These are phyloP conservation scores for Ogataea paradorogensis DNA, from an alignment of 805 yeast species.

Conservation along the genomic window DNA sequence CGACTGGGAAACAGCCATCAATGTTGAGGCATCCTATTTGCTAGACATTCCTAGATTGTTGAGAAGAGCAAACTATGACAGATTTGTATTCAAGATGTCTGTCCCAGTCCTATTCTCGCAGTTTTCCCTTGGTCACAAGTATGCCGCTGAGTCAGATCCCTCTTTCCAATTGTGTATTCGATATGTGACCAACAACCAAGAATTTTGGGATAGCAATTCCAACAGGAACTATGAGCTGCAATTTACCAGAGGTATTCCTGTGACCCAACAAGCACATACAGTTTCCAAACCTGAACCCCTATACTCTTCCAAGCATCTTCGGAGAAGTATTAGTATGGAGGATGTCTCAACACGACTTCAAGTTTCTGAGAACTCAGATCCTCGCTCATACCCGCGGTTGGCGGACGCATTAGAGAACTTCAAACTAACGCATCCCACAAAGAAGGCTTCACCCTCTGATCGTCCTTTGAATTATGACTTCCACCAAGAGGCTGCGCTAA, in stretches of 20 bases:
- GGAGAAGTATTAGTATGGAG: constrained; percentile 27
- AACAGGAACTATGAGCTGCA: constrained; percentile 54
- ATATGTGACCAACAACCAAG: constrained; percentile 46
- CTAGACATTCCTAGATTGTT: constrained; percentile 53
- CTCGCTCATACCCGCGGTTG: constrained; percentile 1
- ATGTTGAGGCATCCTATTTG: constrained; percentile 60
- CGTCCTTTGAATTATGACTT: constrained; percentile 2
- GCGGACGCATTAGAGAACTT: constrained; percentile 6
- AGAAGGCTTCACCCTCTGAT: not conserved
- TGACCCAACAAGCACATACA: not conserved
- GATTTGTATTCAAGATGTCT: constrained; percentile 66
- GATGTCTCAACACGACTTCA: constrained; percentile 8
- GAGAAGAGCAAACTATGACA: constrained; percentile 55
- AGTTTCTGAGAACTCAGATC: constrained; percentile 2
- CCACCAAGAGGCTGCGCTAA: constrained; percentile 5
- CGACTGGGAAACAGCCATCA: constrained; percentile 72
- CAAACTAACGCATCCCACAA: constrained; percentile 10
- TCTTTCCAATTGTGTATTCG: constrained; percentile 50
- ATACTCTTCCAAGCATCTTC: constrained; percentile 21
- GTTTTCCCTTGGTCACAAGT: constrained; percentile 21
- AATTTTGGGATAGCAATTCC: constrained; percentile 77
- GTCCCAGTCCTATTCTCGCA: constrained; percentile 39
- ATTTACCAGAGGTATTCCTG: constrained; percentile 18
- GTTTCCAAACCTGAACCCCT: constrained; percentile 5
- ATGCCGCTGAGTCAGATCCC: constrained; percentile 24